Conservation (phyloP, 192 early-diverging fungal genomes). For the Funneliformis geosporum region DNA sequence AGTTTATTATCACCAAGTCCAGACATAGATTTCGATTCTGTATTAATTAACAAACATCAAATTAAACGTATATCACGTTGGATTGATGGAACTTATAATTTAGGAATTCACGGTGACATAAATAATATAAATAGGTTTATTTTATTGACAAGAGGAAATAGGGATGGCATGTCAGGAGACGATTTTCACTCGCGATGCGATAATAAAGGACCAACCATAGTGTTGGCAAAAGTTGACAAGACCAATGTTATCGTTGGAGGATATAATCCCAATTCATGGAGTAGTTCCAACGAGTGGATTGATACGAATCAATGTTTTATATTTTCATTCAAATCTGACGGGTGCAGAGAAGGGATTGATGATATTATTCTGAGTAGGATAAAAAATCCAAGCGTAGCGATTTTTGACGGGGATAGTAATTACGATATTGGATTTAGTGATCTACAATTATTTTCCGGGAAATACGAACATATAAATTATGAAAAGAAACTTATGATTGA, state of each 20-base stretch:
- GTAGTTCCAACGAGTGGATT: background rate
- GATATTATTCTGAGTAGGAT: background rate
- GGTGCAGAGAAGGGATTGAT: background rate
- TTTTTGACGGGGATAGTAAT: background rate
- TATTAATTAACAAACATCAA: background rate
- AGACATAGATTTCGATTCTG: background rate
- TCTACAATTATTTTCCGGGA: background rate
- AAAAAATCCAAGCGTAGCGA: background rate
- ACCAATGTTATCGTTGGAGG: background rate
- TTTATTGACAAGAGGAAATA: background rate
- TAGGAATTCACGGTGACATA: background rate
- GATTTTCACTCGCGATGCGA: background rate
- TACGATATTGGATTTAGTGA: background rate
- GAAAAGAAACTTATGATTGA: background rate
- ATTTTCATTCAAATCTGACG: background rate
- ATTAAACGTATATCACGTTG: background rate
- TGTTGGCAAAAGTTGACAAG: background rate
- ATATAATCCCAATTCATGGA: conserved; percentile 9
- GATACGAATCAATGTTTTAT: conserved; percentile 1
- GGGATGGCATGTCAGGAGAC: background rate
- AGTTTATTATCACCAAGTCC: background rate
- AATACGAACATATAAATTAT: background rate
- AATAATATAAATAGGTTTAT: background rate
- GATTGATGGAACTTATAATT: background rate
- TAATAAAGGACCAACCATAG: conserved; percentile 8